Evolutionary conservation across 176 grass and related monocot genomes (phyloP), one percentile per base, ranked within the genome.

Genomic region (Eleusine coracana): DNA sequence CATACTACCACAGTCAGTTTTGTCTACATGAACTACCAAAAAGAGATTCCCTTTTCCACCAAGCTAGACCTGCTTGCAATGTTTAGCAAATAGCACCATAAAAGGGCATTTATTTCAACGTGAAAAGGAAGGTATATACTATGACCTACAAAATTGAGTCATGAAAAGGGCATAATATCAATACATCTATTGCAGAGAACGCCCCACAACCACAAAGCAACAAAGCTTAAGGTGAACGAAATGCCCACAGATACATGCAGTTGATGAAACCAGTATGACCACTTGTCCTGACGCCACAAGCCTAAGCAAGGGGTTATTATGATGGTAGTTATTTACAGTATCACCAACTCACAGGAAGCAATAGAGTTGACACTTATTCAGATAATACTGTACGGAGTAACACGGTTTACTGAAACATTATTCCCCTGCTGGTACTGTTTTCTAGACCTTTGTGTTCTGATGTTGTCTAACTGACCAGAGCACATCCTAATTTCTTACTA

Each of bases 181-280:
- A 6, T 48, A 74, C 74, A 78, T 54, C 45, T 59, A 51, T 73
- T 72, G 66, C 74, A 65, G 67, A 88, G 68, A 71, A 71, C 14
- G 20, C 55, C 87, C 82, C 77, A 81, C 54, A 76, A 66, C 82
- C 76, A 80, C 52, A 77, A 72, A 16, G 56, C 77, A 76, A 11
- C 55, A 86, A 62, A 58, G 78, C 48, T 46, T 61, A 38, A n/a
- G 29, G 81, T 25, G 48, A 25, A 89, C 46, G 7, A 82, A 77
- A 67, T 38, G 31, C 4, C 70, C 51, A 49, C 73, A 77, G 27
- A 82, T 77, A 9, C 17, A 0, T 54, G 6, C 31, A 63, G 36
- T 80, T 38, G 76, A 89, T 75, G 82, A 46, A 89, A 88, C 21
- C 21, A 54, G 59, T 34, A 3, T 73, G 39, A 42, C 48, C 70